Base-by-base conservation (phyloP, 2,329 filamentous ascomycete species). In the Venturia pyrina region DNA sequence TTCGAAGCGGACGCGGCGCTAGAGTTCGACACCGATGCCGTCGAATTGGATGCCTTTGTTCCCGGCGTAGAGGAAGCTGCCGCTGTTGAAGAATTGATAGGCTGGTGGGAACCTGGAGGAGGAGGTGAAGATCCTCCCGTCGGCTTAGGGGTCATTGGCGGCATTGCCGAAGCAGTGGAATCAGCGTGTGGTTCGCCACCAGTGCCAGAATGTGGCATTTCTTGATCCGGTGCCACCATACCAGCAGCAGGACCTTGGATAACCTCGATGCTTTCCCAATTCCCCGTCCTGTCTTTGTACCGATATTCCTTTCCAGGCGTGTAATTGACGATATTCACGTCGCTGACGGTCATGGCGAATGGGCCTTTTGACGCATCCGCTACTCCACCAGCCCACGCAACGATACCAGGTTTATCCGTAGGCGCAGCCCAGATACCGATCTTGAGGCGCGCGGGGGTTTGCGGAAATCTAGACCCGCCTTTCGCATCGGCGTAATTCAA, bases 371-470 rank as follows among this genome's bases (percentile, higher is more conserved):
- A 71, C 70, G 79, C 81, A 71, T 81, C 78, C 13, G 78, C 79
- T 15, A 15, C 5, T 65, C 88, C 88, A 60, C 87, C 87, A 57
- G 87, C 87, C 88, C 88, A 90, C 65, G 83, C 73, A 66, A 88
- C 81, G 32, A 86, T 88, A 62, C 87, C 86, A 68, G 77, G 67
- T n/a, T 80, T 75, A 44, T 79, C 74, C 65, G 77, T 74, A 65
- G 77, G 74, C 5, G 77, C 74, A 46, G 78, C 77, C 79, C 79
- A 81, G 72, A 76, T 78, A 57, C 78, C 78, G 21, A 81, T 73
- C 67, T 72, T 72, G 28, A 77, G 71, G 43, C 85, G 84, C 86
- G 89, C 89, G 1, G 90, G 90, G 0, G 89, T 92, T 73, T 93
- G 90, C 0, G 90, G 90, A 74, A 85, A 93, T 72, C 83, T 83